phyloP scores from a whole-genome alignment of 768 basidiomycete species.

The Arthromyces matolae region DNA sequence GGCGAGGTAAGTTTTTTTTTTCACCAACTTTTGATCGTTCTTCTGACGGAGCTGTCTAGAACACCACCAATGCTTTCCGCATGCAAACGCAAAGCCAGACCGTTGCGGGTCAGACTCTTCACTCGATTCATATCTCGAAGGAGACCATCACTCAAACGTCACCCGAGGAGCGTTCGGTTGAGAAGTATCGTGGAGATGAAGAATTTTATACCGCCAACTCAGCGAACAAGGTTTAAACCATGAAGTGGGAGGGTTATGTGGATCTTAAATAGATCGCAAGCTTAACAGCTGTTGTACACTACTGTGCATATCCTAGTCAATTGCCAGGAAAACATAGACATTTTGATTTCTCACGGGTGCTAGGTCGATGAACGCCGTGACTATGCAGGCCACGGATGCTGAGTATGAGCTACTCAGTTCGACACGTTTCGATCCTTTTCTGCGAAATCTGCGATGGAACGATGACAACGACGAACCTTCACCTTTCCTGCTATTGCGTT shows the following conservation, averaged over 20 bases:
- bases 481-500: slow-evolving; percentile 56
- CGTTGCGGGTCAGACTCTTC: slow-evolving; percentile 18
- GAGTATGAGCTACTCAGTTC: slow-evolving; percentile 46
- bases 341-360: not conserved
- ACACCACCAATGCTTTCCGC: slow-evolving; percentile 19
- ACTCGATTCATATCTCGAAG: slow-evolving; percentile 24
- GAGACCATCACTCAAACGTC: slow-evolving; percentile 19
- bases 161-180: slow-evolving; percentile 17
- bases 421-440: slow-evolving; percentile 53
- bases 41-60: slow-evolving; percentile 6
- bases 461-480: slow-evolving; percentile 48
- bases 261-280: not conserved
- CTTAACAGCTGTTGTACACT: not conserved
- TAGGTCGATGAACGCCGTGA: slow-evolving; percentile 1
- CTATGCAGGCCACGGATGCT: not conserved
- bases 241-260: not conserved
- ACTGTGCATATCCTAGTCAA: not conserved
- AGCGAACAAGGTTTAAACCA: not conserved
- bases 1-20: slow-evolving; percentile 18
- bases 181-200: slow-evolving; percentile 17
- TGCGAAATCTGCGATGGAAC: slow-evolving; percentile 54
- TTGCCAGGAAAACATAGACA: not conserved
- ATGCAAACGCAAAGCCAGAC: slow-evolving; percentile 22
- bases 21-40: not conserved
- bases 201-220: slow-evolving; percentile 13